Base-by-base conservation (phyloP, 176 grass and related monocot genomes). In the Zoysia japonica region DNA sequence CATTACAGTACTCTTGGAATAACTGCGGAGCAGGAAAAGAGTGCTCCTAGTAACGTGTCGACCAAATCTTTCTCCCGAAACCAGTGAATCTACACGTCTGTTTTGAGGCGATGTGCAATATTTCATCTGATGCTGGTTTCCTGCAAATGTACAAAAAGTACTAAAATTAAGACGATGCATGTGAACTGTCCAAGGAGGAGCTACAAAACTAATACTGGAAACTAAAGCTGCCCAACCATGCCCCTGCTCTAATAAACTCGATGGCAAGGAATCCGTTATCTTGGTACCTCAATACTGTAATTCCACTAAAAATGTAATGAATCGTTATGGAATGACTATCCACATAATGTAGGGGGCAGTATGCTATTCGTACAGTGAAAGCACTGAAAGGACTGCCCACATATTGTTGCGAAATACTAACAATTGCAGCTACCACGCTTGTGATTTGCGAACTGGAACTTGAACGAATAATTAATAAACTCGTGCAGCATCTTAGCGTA, bases 91-190 rank as follows among this genome's bases (percentile, higher is more conserved):
- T 7, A 35, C 49, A 40, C 78, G 87, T 49, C 82, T 90, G 40
- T 70, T 79, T 70, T 48, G 81, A 56, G 76, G 16, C 56, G 87
- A n/a, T 19, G 45, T 71, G 63, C 59, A 56, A 52, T 84, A 77
- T 47, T 77, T 90, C n/a, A 74, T 50, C 51, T 87, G 78, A 78
- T 80, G 90, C 12, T 83, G 74, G 69, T 75, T 89, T 65, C 84
- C 94, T 97, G 88, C 37, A 75, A 28, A 72, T 65, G 35, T 67
- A 43, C 9, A 11, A 19, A 35, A 49, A 15, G 19, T 54, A 59
- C 3, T 41, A 67, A 0, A 41, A 41, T 71, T 65, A 16, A 3
- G 8, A 41, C 7, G 53, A 67, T 19, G 10, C 41, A 53, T 47
- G 53, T 61, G 43, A 54, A 75, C 39, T 80, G 36, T 59, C 72